Evolutionary conservation across 2,329 filamentous ascomycete genomes (phyloP).

Genomic region (Diaporthe eres): DNA sequence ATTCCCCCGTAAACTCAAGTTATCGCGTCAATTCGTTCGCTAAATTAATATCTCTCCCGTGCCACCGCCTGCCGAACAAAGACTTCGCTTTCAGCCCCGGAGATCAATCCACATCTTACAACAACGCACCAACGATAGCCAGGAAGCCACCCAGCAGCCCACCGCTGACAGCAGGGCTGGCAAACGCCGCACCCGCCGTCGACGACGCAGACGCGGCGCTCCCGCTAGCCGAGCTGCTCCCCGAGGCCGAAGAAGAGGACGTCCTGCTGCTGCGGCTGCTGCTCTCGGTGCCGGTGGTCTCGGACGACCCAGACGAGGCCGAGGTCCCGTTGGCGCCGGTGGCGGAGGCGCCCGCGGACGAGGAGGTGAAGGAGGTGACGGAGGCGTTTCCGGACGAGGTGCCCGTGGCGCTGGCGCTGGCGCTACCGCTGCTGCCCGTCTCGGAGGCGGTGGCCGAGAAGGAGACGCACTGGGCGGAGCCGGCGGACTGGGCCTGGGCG

Average conservation of each 20-base stretch:
- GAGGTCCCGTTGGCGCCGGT: constrained; percentile 8
- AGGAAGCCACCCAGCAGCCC: constrained; percentile 31
- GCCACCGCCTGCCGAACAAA: background rate
- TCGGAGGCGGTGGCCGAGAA: constrained; percentile 46
- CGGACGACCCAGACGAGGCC: background rate
- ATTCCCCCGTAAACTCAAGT: background rate
- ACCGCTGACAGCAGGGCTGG: constrained; percentile 25
- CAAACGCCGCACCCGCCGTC: constrained; percentile 21
- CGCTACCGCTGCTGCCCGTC: constrained; percentile 31
- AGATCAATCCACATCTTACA: background rate
- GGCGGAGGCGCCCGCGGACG: background rate
- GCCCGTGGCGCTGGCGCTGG: constrained; percentile 35
- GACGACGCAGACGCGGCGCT: constrained; percentile 1
- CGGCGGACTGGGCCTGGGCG: constrained; percentile 49
- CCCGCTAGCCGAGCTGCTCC: background rate
- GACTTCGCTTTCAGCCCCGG: background rate
- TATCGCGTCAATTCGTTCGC: background rate
- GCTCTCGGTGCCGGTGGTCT: background rate
- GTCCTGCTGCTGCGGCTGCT: constrained; percentile 14
- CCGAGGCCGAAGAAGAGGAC: constrained; percentile 4
- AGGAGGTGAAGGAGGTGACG: constrained; percentile 27
- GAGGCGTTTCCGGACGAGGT: constrained; percentile 25
- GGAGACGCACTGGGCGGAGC: constrained; percentile 49
- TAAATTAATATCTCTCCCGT: background rate
- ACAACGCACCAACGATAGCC: constrained; percentile 32